phyloP scores from a whole-genome alignment of 2,329 filamentous ascomycete species.

The Arthroderma sp. region DNA sequence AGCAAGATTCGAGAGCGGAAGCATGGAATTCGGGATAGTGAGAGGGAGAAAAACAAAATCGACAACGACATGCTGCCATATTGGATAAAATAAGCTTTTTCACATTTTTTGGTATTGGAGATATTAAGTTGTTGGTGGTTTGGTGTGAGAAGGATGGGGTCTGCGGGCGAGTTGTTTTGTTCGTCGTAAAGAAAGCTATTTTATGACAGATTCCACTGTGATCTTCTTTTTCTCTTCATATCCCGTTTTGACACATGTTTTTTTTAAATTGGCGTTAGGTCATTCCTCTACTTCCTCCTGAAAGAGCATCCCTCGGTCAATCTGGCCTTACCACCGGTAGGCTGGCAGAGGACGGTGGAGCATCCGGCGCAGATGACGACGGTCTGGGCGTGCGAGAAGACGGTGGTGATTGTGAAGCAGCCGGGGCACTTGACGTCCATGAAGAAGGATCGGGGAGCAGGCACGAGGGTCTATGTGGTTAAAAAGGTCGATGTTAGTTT shows the following conservation, averaged over 20 bases:
- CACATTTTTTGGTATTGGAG: conserved; percentile 7
- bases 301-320: conserved; percentile 99
- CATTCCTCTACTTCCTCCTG: conserved; percentile 78
- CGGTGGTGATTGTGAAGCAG: conserved; percentile 99
- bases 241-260: conserved; percentile 4
- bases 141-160: background rate
- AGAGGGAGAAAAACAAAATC: conserved; percentile 19
- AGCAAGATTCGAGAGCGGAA: background rate
- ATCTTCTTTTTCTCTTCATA: conserved; percentile 6
- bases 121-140: conserved; percentile 1
- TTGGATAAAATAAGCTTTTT: conserved; percentile 4
- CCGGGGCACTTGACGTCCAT: conserved; percentile 99
- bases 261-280: conserved; percentile 5
- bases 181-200: conserved; percentile 6
- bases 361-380: conserved; percentile 99
- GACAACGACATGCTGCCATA: conserved; percentile 2
- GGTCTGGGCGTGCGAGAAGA: conserved; percentile 99
- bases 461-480: conserved; percentile 65
- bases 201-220: conserved; percentile 6
- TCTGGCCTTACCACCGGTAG: conserved; percentile 96
- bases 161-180: background rate
- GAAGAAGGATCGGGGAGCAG: conserved; percentile 97
- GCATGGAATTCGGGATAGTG: conserved; percentile 7
- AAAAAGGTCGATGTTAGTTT: background rate
- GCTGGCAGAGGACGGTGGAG: conserved; percentile 99